A percentile compares a stretch with the other conserved stretches of the same genome.
Conservation (phyloP, 805 yeast species). For the Kazachstania psychrophila region DNA sequence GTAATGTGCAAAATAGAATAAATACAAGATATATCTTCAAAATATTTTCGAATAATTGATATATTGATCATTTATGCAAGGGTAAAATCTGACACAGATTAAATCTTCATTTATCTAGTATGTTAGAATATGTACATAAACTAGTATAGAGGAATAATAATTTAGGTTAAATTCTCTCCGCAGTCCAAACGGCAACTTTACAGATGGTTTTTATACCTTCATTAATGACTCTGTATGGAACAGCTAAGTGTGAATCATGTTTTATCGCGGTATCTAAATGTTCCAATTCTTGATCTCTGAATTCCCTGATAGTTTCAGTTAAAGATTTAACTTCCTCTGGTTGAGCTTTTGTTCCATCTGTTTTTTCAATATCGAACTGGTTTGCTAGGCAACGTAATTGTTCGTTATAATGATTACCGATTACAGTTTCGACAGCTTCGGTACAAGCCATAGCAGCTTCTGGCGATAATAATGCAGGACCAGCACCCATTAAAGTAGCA, state of each 20-base stretch:
- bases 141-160: too few species aligned
- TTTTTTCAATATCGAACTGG: constrained; percentile 44
- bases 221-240: constrained; percentile 81
- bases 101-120: too few species aligned
- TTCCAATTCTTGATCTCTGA: constrained; percentile 91
- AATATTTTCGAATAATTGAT: too few species aligned
- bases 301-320: constrained; percentile 55
- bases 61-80: neutral
- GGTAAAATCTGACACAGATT: neutral
- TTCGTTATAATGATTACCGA: constrained; percentile 90
- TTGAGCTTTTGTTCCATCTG: constrained; percentile 21
- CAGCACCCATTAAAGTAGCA: constrained; percentile 77
- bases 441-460: constrained; percentile 99
- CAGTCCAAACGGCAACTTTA: constrained; percentile 81
- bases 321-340: constrained; percentile 49
- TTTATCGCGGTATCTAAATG: constrained; percentile 91
- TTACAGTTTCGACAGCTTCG: constrained; percentile 96
- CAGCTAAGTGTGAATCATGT: constrained; percentile 85
- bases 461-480: constrained; percentile 77
- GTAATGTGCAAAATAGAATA: too few species aligned
- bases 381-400: constrained; percentile 72
- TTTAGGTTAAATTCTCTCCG: constrained; percentile 75
- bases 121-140: neutral
- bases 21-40: too few species aligned
- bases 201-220: constrained; percentile 81